phyloP scores from a whole-genome alignment of 2,329 filamentous ascomycete species.

The Trichoderma endophyticum region DNA sequence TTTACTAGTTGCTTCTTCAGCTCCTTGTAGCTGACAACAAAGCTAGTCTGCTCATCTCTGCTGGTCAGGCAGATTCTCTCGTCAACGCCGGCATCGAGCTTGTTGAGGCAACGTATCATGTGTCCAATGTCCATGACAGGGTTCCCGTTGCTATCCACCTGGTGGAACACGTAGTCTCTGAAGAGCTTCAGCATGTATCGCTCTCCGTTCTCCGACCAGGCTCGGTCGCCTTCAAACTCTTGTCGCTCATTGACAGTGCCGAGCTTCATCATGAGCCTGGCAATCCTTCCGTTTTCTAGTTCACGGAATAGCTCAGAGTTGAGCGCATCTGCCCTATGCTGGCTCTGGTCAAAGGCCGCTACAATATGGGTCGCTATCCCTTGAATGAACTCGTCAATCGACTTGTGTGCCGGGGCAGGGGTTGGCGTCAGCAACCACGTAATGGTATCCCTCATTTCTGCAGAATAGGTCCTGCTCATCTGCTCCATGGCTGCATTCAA shows the following conservation, averaged over 20 bases:
- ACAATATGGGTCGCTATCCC: conserved; percentile 77
- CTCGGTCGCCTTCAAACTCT: conserved; percentile 71
- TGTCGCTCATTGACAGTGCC: conserved; percentile 86
- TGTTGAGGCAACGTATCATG: conserved; percentile 82
- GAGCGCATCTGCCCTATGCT: conserved; percentile 76
- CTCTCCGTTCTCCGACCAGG: conserved; percentile 91
- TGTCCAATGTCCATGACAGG: conserved; percentile 85
- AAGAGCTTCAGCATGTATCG: conserved; percentile 92
- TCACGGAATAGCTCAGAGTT: conserved; percentile 71
- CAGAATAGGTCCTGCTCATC: conserved; percentile 71
- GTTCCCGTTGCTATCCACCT: conserved; percentile 80
- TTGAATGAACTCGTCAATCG: conserved; percentile 73
- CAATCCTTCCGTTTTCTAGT: conserved; percentile 83
- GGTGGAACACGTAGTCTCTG: conserved; percentile 95
- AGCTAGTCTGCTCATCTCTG: conserved; percentile 83
- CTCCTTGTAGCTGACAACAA: conserved; percentile 88
- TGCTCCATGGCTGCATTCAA: conserved; percentile 70
- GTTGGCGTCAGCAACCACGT: conserved; percentile 74
- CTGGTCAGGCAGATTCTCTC: conserved; percentile 84
- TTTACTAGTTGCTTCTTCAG: conserved; percentile 64
- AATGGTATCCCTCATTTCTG: conserved; percentile 74
- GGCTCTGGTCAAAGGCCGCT: conserved; percentile 69
- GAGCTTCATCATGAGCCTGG: conserved; percentile 77
- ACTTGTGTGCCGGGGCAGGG: conserved; percentile 56
- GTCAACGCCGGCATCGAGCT: conserved; percentile 83